phyloP scores from a whole-genome alignment of 306 rosid genomes.

The Carpinus fangiana region DNA sequence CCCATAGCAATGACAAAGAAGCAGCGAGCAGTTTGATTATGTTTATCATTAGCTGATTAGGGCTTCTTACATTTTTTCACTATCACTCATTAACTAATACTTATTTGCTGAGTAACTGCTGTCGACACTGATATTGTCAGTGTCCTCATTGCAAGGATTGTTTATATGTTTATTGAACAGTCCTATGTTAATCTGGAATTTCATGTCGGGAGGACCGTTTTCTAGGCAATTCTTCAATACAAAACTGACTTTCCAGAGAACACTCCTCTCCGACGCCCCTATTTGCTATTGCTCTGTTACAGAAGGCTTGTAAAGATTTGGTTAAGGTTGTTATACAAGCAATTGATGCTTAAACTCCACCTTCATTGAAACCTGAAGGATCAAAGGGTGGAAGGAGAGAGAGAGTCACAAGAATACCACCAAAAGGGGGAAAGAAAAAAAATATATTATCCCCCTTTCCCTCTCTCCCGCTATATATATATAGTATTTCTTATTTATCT shows the following conservation, averaged over 20 bases:
- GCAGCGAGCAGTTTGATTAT: slow-evolving; percentile 41
- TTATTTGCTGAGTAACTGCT: not conserved
- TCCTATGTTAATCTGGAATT: not conserved
- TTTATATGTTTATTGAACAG: not conserved
- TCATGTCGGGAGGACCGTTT: too few species aligned
- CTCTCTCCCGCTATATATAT: too few species aligned
- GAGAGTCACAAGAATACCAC: too few species aligned
- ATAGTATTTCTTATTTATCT: too few species aligned
- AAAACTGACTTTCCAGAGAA: not conserved
- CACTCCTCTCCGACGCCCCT: not conserved
- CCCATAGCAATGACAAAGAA: slow-evolving; percentile 31
- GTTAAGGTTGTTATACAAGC: too few species aligned
- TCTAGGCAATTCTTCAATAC: not conserved
- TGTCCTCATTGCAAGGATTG: slow-evolving; percentile 6
- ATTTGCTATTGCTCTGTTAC: too few species aligned
- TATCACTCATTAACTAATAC: not conserved
- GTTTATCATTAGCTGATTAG: not conserved
- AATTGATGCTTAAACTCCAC: too few species aligned
- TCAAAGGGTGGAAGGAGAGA: too few species aligned
- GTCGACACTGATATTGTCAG: slow-evolving; percentile 6
- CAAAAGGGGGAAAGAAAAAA: too few species aligned
- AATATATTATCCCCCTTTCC: too few species aligned
- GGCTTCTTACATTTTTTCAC: slow-evolving; percentile 2
- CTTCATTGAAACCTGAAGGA: too few species aligned
- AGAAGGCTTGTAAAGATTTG: too few species aligned